Conservation (phyloP, 1,284 basidiomycete species). For the Takashimella koratensis region DNA sequence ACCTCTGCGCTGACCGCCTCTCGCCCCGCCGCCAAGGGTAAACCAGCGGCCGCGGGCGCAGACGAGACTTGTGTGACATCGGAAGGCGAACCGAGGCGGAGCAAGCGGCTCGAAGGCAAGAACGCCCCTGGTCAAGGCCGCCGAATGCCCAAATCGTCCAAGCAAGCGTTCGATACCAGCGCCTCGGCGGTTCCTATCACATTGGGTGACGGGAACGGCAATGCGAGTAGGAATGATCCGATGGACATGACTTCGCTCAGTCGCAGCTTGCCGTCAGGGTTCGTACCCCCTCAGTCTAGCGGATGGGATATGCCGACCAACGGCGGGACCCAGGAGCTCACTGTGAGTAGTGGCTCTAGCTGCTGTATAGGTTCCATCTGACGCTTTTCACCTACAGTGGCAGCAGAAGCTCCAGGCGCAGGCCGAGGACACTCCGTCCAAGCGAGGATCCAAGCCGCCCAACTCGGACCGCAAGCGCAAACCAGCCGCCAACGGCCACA, state of each 20-base stretch:
- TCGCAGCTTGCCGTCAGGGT: conserved; percentile 17
- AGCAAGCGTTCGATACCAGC: conserved; percentile 14
- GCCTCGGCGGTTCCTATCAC: neutral
- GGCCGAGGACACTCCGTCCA: conserved; percentile 10
- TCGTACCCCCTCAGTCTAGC: neutral
- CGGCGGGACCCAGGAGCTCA: conserved; percentile 22
- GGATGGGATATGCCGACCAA: conserved; percentile 41
- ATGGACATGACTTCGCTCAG: conserved; percentile 13
- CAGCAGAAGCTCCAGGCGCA: conserved; percentile 35
- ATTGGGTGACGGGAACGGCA: neutral
- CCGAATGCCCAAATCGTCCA: neutral
- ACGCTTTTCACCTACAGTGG: conserved; percentile 23
- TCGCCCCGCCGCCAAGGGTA: neutral
- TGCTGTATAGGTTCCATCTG: neutral
- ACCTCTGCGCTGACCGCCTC: neutral
- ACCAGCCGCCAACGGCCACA: neutral
- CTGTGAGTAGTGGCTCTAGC: conserved; percentile 15
- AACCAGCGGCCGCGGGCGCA: neutral
- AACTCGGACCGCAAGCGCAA: conserved; percentile 12
- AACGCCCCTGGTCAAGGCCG: neutral
- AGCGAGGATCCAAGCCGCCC: conserved; percentile 5
- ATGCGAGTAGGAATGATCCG: neutral
- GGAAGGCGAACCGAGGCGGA: neutral
- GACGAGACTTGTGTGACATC: neutral
- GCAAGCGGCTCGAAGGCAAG: neutral